Conservation (phyloP, 1,284 basidiomycete genomes). For the Cryptococcus depauperatus region DNA sequence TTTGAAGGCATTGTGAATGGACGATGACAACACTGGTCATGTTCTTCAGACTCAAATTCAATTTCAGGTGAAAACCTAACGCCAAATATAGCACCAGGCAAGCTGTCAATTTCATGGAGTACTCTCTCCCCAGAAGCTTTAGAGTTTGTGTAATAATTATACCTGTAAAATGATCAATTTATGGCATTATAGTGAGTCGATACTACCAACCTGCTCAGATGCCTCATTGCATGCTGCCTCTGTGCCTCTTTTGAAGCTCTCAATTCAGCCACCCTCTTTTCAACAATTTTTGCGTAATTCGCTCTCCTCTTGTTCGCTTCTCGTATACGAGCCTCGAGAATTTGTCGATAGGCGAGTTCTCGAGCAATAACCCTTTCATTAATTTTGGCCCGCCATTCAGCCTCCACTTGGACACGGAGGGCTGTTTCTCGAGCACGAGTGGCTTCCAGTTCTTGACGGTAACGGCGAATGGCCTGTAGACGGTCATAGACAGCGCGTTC, state of each 20-base stretch:
- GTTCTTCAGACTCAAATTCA: neutral
- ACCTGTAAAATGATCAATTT: no score
- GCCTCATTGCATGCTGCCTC: neutral
- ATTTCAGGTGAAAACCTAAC: slow-evolving; percentile 11
- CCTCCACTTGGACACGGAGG: slow-evolving; percentile 8
- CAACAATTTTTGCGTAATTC: slow-evolving; percentile 7
- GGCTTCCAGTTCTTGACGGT: slow-evolving; percentile 29
- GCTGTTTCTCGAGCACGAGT: slow-evolving; percentile 19
- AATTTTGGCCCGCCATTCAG: slow-evolving; percentile 10
- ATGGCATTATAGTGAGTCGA: no score
- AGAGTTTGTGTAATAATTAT: no score
- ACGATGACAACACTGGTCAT: no score
- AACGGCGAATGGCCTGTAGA: slow-evolving; percentile 33
- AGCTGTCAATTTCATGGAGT: neutral
- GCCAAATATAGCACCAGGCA: neutral
- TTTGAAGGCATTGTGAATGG: no score
- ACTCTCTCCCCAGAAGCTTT: neutral
- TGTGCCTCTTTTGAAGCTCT: slow-evolving; percentile 3
- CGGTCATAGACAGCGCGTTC: slow-evolving; percentile 37
- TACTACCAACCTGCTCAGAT: neutral
- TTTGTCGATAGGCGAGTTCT: slow-evolving; percentile 1
- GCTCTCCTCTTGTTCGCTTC: slow-evolving; percentile 5
- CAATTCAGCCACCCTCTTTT: slow-evolving; percentile 8
- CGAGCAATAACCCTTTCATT: slow-evolving; percentile 4
- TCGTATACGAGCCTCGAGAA: neutral